Conservation (phyloP, 1,139 yeast species). For the Debaryomycetaceae sp. region DNA sequence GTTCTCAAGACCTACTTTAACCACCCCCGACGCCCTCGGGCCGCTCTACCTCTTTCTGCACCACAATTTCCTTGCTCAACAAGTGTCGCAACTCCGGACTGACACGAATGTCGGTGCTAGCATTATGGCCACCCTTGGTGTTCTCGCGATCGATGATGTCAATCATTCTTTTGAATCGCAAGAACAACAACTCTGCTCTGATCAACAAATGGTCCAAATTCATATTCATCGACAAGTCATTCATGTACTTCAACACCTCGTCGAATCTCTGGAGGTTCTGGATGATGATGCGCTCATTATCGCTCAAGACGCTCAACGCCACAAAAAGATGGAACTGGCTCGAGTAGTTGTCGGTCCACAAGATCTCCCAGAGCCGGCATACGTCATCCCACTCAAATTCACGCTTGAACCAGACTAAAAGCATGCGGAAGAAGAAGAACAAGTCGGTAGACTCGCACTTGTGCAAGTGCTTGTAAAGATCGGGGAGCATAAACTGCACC, state of each 20-base stretch:
- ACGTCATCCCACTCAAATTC: slow-evolving; percentile 84
- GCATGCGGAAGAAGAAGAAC: slow-evolving; percentile 92
- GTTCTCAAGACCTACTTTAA: too few relatives aligned
- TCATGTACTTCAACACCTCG: slow-evolving; percentile 88
- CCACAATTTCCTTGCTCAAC: slow-evolving; percentile 54
- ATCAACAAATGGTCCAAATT: slow-evolving; percentile 71
- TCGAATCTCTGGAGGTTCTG: slow-evolving; percentile 76
- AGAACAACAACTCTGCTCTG: slow-evolving; percentile 76
- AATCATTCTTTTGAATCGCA: slow-evolving; percentile 74
- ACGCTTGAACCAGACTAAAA: slow-evolving; percentile 91
- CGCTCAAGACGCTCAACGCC: slow-evolving; percentile 83
- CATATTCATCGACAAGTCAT: slow-evolving; percentile 76
- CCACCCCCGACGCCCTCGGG: slow-evolving; percentile 49
- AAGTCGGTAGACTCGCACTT: slow-evolving; percentile 86
- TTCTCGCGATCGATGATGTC: slow-evolving; percentile 67
- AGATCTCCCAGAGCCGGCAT: slow-evolving; percentile 78
- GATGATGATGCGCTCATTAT: slow-evolving; percentile 74
- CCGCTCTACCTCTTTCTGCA: slow-evolving; percentile 59
- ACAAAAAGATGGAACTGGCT: slow-evolving; percentile 85
- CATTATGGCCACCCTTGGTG: slow-evolving; percentile 15
- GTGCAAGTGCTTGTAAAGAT: slow-evolving; percentile 74
- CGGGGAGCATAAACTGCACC: slow-evolving; percentile 85
- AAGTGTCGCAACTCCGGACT: slow-evolving; percentile 52
- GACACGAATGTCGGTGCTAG: slow-evolving; percentile 16
- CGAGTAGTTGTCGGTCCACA: slow-evolving; percentile 83